phyloP scores from a whole-genome alignment of 768 basidiomycete species.

The Termitomyces heimii region DNA sequence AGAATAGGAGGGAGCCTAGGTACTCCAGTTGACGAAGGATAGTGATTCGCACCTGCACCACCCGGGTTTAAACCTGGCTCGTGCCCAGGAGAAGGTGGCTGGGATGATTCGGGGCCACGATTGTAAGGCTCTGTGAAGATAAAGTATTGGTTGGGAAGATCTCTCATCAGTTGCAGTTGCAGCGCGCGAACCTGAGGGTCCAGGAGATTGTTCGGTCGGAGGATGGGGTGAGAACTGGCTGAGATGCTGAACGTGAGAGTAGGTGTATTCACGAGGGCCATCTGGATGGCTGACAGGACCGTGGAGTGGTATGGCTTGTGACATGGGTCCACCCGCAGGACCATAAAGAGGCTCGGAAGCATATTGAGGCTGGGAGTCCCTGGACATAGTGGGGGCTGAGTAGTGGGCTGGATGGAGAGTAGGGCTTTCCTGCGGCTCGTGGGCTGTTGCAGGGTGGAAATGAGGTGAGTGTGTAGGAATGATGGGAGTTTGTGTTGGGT shows the following conservation, averaged over 20 bases:
- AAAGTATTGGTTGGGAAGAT: slow-evolving; percentile 35
- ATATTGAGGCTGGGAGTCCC: slow-evolving; percentile 24
- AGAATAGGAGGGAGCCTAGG: slow-evolving; percentile 74
- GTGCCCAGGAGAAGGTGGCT: slow-evolving; percentile 26
- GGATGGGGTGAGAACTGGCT: slow-evolving; percentile 29
- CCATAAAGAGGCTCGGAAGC: slow-evolving; percentile 30
- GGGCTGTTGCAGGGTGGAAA: slow-evolving; percentile 20
- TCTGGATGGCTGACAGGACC: slow-evolving; percentile 38
- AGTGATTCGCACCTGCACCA: slow-evolving; percentile 50
- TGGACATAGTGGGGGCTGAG: slow-evolving; percentile 29
- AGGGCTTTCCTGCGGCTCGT: slow-evolving; percentile 20
- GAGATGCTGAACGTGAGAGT: slow-evolving; percentile 33
- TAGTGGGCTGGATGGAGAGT: slow-evolving; percentile 15
- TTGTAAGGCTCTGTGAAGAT: slow-evolving; percentile 49
- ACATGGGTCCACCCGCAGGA: slow-evolving; percentile 32
- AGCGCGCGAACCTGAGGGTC: slow-evolving; percentile 18
- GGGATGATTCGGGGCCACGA: slow-evolving; percentile 34
- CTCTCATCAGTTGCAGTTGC: slow-evolving; percentile 13
- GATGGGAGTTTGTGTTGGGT: slow-evolving; percentile 24
- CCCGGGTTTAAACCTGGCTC: slow-evolving; percentile 23
- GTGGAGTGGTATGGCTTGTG: slow-evolving; percentile 36
- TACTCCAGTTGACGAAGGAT: slow-evolving; percentile 45
- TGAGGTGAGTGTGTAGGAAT: slow-evolving; percentile 18
- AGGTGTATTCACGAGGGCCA: slow-evolving; percentile 35
- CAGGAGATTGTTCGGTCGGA: slow-evolving; percentile 20